Base-by-base conservation (phyloP, 148 eudicot genomes). In the Chenopodium suecicum region DNA sequence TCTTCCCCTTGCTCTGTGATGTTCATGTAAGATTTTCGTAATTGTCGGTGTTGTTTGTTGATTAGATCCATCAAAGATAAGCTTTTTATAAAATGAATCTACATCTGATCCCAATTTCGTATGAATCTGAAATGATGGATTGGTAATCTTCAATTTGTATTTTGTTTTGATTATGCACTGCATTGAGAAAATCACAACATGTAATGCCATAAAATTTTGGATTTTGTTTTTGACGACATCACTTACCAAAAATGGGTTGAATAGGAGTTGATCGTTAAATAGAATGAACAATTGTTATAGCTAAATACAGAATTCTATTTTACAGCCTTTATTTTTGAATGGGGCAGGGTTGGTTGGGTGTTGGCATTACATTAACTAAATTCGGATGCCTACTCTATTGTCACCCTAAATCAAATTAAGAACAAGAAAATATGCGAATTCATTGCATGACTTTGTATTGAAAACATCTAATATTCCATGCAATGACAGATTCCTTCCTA, bases 401-500 rank as follows among this genome's bases (percentile, higher is more conserved):
- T 79, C 31, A 79, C 27, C 2, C n/a, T 7, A 7, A 20, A 63
- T 54, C 19, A 79, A 32, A 31, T 32, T 31, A 11, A 2, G 2
- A 47, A 73, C 10, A 73, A 7, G 7, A 12, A 73, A 46, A 0
- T 8, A n/a, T 73, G 50, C 9, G 74, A 46, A 23, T 74, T 23
- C 7, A 73, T 47, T 2, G 19, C 34, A n/a, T 17, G 50, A 11
- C 47, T 47, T 46, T 7, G 22, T n/a, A 46, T 29, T 62, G 58
- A 7, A 73, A 71, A 41, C 52, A 60, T 50, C 31, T 31, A 70
- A 82, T n/a, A 71, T 77, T 67, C 34, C 56, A 64, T 66, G 66
- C 71, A 77, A 37, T 11, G 27, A 81, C 68, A 81, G 32, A 81
- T 48, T 17, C n/a, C 50, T 58, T 76, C 47, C 72, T 27, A 56